Base-by-base conservation (phyloP, 768 basidiomycete species). In the Suillus alpinus region DNA sequence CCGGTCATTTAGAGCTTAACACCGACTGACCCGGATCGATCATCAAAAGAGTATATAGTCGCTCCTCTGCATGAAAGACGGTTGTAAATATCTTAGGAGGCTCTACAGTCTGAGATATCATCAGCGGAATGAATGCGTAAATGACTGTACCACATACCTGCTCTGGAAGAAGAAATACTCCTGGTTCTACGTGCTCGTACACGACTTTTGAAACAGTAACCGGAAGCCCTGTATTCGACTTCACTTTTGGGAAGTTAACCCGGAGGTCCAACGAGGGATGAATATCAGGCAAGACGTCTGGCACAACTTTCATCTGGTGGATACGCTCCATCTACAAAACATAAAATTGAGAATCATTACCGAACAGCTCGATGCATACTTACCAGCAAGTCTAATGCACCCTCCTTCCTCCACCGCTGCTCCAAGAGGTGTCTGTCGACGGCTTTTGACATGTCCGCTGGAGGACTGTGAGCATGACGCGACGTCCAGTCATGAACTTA, bases 231-330 rank as follows among this genome's bases (percentile, higher is more conserved):
- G 16, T 36, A 65, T 57, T n/a, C 6, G 73, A 74, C 7, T 71
- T 69, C 3, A 69, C 62, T 57, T 74, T 74, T n/a, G 77, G 81
- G 65, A 83, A 84, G 23, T 82, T 80, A 56, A 95, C 73, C 29
- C 84, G 86, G 13, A 98, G 76, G 68, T 96, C 92, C 40, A 93
- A 68, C 18, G 85, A 83, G 0, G 94, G 93, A 56, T 81, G 83
- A 8, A 96, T 69, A 40, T 77, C 77, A 0, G 91, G 85, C 18
- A 98, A 71, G 12, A 95, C 76, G 69, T 99, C 96, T 0, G 96
- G 95, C 2, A 97, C 80, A 60, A 98, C 87, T 55, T 87, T 77
- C 93, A 97, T 94, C 76, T 95, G 92, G 66, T 93, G 81, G 49
- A 98, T 69, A 69, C 95, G 89, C 70, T 97, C 92, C 94, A 97